phyloP scores from a whole-genome alignment of 371 early-diverging fungal genomes.

The Mucor sp. region DNA sequence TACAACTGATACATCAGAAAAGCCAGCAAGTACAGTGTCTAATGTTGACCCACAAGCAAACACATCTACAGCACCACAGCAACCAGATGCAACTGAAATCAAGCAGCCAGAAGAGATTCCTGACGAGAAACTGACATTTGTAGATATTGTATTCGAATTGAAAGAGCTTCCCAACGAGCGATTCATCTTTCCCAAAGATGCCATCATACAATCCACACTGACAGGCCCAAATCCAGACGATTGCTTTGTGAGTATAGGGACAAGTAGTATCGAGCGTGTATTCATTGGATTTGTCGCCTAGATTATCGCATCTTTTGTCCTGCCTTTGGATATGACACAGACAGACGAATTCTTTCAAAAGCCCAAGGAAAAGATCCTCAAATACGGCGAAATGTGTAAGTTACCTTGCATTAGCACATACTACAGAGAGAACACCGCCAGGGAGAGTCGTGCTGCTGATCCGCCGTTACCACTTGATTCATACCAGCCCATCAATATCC shows the following conservation, averaged over 20 bases:
- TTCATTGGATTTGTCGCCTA: background rate
- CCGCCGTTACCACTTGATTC: background rate
- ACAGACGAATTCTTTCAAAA: constrained; percentile 26
- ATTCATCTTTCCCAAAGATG: constrained; percentile 44
- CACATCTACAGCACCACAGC: background rate
- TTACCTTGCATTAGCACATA: background rate
- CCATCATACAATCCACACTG: constrained; percentile 21
- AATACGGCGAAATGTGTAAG: constrained; percentile 16
- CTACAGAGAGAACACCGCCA: background rate
- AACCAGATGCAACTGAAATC: background rate
- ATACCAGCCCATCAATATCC: constrained; percentile 37
- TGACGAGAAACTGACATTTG: constrained; percentile 16
- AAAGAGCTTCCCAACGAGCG: constrained; percentile 46
- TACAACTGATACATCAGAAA: background rate
- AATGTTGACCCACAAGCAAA: background rate
- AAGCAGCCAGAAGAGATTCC: background rate
- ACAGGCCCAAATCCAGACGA: constrained; percentile 2
- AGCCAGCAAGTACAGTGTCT: background rate
- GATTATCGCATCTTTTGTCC: constrained; percentile 26
- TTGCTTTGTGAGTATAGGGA: background rate
- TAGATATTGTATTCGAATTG: constrained; percentile 49
- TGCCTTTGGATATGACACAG: constrained; percentile 24
- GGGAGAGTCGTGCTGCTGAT: background rate
- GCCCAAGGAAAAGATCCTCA: constrained; percentile 31
- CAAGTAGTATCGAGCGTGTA: background rate